Conservation (phyloP, 371 early-diverging fungal species). For the Mycotypha africana region DNA sequence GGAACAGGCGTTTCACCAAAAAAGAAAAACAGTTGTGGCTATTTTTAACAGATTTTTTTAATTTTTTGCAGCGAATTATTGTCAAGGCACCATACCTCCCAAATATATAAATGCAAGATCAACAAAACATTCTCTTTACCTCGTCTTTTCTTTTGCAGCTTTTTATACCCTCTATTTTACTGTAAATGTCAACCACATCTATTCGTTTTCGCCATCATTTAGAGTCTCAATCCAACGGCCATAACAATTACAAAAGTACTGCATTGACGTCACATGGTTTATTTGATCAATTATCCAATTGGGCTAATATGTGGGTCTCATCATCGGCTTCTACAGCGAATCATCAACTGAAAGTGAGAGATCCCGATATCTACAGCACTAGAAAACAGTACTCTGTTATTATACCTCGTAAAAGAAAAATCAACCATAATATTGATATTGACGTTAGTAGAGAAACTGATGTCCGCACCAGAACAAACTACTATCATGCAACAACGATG, state of each 20-base stretch:
- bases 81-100: too few species aligned
- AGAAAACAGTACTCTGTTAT: too few species aligned
- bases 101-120: too few species aligned
- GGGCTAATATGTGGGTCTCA: conserved; percentile 17
- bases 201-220: not conserved
- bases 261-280: conserved; percentile 2
- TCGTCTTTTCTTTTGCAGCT: conserved; percentile 7
- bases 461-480: conserved; percentile 7
- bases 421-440: too few species aligned
- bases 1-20: too few species aligned
- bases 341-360: too few species aligned
- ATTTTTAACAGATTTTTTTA: too few species aligned
- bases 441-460: conserved; percentile 40
- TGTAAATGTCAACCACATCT: not conserved
- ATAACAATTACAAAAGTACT: not conserved
- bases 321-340: too few species aligned
- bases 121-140: conserved; percentile 3
- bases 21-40: too few species aligned
- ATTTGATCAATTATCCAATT: conserved; percentile 7
- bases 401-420: conserved; percentile 56
- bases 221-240: not conserved
- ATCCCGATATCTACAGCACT: too few species aligned
- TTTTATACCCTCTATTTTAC: not conserved
- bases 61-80: too few species aligned
- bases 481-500: not conserved